Evolutionary conservation across 1,139 yeast genomes (phyloP).

Genomic region (Taphrina deformans): DNA sequence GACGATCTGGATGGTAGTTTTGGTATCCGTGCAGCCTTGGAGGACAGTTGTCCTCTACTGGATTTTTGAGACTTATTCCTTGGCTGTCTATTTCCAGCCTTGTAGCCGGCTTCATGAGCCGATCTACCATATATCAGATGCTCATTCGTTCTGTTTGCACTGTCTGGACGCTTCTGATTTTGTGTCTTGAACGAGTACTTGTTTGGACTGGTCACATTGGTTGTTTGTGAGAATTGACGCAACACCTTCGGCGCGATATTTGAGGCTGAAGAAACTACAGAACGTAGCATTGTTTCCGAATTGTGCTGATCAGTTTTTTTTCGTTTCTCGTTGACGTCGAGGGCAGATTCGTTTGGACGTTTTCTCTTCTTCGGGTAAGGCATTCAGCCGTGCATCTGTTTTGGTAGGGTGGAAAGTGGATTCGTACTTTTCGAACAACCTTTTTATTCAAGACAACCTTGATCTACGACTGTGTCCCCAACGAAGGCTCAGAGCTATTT

Average conservation of each 20-base stretch:
- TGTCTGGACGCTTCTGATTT: background rate
- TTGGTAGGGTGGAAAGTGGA: no score
- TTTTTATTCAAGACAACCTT: no score
- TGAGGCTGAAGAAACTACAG: background rate
- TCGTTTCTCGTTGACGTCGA: background rate
- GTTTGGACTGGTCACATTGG: background rate
- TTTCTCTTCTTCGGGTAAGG: constrained; percentile 12
- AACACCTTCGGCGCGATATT: background rate
- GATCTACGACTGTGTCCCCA: no score
- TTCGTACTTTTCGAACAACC: no score
- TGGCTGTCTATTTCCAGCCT: background rate
- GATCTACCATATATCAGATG: background rate
- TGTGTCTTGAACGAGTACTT: background rate
- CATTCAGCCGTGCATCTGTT: constrained; percentile 1
- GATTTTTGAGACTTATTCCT: background rate
- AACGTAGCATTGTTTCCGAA: background rate
- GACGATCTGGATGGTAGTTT: background rate
- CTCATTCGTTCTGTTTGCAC: background rate
- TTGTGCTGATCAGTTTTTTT: background rate
- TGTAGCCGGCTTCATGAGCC: background rate
- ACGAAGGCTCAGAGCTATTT: no score
- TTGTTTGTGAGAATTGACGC: background rate
- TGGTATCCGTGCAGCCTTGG: background rate
- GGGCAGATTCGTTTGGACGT: background rate
- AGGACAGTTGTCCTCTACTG: background rate